Conservation (phyloP, 257 asterid genomes). For the Petunia axillaris region DNA sequence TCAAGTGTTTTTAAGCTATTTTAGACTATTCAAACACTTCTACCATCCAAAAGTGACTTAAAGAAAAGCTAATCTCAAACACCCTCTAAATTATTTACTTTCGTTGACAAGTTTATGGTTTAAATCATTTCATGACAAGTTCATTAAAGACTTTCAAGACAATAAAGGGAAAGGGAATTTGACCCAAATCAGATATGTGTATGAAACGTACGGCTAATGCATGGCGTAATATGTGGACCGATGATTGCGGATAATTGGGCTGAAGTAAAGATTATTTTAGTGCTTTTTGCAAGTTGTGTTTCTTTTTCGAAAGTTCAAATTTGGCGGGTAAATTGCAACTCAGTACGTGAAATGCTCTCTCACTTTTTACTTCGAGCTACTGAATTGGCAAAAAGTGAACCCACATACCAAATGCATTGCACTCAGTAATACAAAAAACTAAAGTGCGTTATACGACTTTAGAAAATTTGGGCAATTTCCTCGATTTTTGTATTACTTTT, state of each 20-base stretch:
- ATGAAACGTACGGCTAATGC: constrained; percentile 26
- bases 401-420: not conserved
- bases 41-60: too few relatives aligned
- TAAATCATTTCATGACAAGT: not conserved
- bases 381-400: not conserved
- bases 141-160: not conserved
- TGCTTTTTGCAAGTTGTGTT: not conserved
- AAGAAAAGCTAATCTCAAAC: too few relatives aligned
- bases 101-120: not conserved
- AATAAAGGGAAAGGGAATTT: not conserved
- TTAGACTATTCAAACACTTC: too few relatives aligned
- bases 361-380: not conserved
- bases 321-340: not conserved
- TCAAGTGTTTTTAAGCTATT: too few relatives aligned
- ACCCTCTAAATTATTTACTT: too few relatives aligned
- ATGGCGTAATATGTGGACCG: constrained; percentile 56
- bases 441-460: not conserved
- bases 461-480: not conserved
- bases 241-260: constrained; percentile 40
- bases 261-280: constrained; percentile 7
- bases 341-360: not conserved
- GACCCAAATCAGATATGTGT: constrained; percentile 23
- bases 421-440: not conserved
- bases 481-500: not conserved
- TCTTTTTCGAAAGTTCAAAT: constrained; percentile 13